Percentiles rank a stretch among this genome's conserved stretches.
Conservation (phyloP, 2,329 filamentous ascomycete species). For the Hypoxylon sp. region DNA sequence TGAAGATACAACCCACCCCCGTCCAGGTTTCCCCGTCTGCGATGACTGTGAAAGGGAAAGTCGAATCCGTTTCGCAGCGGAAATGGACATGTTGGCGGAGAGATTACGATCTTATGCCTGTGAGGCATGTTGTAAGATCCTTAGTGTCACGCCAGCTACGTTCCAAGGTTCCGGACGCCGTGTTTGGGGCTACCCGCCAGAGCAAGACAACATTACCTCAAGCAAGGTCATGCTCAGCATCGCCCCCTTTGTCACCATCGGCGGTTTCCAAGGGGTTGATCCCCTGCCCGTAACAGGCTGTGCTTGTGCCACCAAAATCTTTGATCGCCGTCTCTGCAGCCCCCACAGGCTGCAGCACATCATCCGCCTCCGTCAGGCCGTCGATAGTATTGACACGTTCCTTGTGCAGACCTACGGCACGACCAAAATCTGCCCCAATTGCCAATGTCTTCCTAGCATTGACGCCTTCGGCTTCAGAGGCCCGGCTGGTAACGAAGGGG, state of each 20-base stretch:
- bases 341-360: conserved; percentile 55
- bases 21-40: conserved; percentile 38
- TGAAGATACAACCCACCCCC: conserved; percentile 41
- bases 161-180: conserved; percentile 40
- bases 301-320: conserved; percentile 56
- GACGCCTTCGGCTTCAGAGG: conserved; percentile 32
- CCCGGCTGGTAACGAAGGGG: conserved; percentile 15
- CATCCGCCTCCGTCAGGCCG: conserved; percentile 45
- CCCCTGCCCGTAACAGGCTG: conserved; percentile 56
- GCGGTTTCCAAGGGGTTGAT: conserved; percentile 19
- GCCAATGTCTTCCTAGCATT: conserved; percentile 45
- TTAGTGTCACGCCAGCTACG: background rate
- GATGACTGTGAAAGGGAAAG: conserved; percentile 49
- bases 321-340: conserved; percentile 54
- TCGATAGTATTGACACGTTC: conserved; percentile 51
- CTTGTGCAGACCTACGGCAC: conserved; percentile 45
- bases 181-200: conserved; percentile 51
- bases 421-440: conserved; percentile 53
- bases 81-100: conserved; percentile 26
- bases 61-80: conserved; percentile 41
- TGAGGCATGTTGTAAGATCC: conserved; percentile 47
- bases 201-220: background rate
- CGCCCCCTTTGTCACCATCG: conserved; percentile 2
- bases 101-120: conserved; percentile 57
- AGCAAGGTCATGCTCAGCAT: background rate